These are phyloP conservation scores for Leccinellum rugosiceps DNA, from an alignment of 768 basidiomycete species.

Conservation along the genomic window DNA sequence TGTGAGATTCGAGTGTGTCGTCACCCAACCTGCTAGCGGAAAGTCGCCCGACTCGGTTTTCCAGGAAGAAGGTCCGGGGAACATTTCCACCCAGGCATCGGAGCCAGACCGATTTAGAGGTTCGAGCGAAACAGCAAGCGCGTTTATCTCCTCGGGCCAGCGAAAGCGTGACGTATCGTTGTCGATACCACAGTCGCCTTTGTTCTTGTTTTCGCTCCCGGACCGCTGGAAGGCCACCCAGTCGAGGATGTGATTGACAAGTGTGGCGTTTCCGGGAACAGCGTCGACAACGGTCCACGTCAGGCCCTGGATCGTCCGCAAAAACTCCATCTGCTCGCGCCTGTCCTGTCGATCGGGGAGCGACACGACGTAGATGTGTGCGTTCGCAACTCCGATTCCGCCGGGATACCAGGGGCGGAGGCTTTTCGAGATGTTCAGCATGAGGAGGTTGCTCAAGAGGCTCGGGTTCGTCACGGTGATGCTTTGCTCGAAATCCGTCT, in stretches of 20 bases:
- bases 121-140: constrained; percentile 12
- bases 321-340: constrained; percentile 52
- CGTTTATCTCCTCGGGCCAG: constrained; percentile 41
- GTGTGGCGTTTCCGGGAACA: constrained; percentile 35
- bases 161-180: constrained; percentile 18
- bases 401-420: neutral
- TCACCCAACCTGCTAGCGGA: neutral
- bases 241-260: constrained; percentile 41
- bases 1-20: constrained; percentile 26
- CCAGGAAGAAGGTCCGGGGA: neutral
- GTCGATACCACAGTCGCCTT: neutral
- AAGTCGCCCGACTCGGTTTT: neutral
- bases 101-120: constrained; percentile 17
- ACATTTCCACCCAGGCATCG: constrained; percentile 17
- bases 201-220: neutral
- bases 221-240: constrained; percentile 33
- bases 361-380: constrained; percentile 54
- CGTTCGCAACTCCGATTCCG: constrained; percentile 37
- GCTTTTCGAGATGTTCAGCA: neutral
- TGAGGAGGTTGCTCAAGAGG: neutral
- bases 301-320: constrained; percentile 45
- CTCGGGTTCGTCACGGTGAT: neutral
- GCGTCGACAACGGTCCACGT: constrained; percentile 57
- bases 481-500: constrained; percentile 11
- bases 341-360: constrained; percentile 56